phyloP scores from a whole-genome alignment of 169 alveolate species.

The Plasmodium gaboni region DNA sequence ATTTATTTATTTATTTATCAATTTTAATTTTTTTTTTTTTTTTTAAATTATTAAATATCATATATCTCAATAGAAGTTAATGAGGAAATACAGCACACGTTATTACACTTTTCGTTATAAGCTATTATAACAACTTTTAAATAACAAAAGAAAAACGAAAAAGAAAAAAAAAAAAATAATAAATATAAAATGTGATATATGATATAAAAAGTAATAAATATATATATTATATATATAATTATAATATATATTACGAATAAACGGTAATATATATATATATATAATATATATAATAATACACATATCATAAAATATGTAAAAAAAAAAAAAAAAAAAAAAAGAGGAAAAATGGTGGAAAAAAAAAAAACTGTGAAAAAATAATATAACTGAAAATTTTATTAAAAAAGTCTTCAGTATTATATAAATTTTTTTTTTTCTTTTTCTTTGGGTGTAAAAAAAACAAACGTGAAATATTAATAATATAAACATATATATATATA shows the following conservation, averaged over 20 bases:
- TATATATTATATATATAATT: not conserved
- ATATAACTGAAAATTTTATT: not conserved
- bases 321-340: not conserved
- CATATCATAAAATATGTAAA: not conserved
- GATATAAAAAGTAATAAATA: not conserved
- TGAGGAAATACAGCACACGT: not conserved
- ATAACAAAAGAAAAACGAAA: slow-evolving; percentile 13
- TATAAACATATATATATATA: not conserved
- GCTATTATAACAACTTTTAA: slow-evolving; percentile 17
- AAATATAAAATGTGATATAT: not conserved
- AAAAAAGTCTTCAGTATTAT: not conserved
- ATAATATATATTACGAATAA: too few relatives aligned
- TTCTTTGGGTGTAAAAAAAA: too few relatives aligned
- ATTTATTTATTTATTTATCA: too few relatives aligned
- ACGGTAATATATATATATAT: too few relatives aligned
- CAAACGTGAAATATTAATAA: not conserved
- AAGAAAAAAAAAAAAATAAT: slow-evolving; percentile 3
- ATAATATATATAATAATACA: too few relatives aligned
- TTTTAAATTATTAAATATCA: slow-evolving; percentile 25
- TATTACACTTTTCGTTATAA: slow-evolving; percentile 43
- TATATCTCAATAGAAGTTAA: slow-evolving; percentile 23
- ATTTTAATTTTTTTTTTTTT: not conserved
- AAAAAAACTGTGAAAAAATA: slow-evolving; percentile 2
- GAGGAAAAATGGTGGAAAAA: not conserved
- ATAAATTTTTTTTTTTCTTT: too few relatives aligned